These are phyloP conservation scores for Dianthus caryophyllus DNA, from an alignment of 148 eudicot genomes.

Conservation along the genomic window DNA sequence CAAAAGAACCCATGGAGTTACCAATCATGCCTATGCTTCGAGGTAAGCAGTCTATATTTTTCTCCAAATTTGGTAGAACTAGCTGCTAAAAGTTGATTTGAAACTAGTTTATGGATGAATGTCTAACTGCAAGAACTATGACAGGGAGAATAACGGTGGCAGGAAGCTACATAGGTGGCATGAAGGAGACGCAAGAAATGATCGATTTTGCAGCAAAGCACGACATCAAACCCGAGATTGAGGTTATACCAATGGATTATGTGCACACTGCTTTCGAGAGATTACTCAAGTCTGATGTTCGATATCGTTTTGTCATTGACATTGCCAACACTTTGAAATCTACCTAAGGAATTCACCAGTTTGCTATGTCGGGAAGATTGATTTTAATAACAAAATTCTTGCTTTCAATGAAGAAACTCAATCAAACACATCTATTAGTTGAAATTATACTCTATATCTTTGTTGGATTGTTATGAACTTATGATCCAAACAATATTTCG, in stretches of 20 bases:
- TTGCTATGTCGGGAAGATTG: too few relatives aligned
- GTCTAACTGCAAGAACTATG: neutral
- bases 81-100: too few relatives aligned
- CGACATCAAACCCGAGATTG: constrained; percentile 27
- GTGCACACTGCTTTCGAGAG: constrained; percentile 33
- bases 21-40: constrained; percentile 25
- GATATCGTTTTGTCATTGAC: constrained; percentile 38
- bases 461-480: too few relatives aligned
- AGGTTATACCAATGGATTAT: constrained; percentile 30
- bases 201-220: constrained; percentile 35
- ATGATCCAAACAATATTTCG: too few relatives aligned
- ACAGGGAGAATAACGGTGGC: constrained; percentile 32
- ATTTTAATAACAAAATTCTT: too few relatives aligned
- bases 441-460: too few relatives aligned
- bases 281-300: constrained; percentile 28
- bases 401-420: too few relatives aligned
- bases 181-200: constrained; percentile 38
- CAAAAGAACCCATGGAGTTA: constrained; percentile 33
- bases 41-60: constrained; percentile 19
- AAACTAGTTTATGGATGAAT: too few relatives aligned
- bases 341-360: neutral
- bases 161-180: constrained; percentile 29
- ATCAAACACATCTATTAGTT: too few relatives aligned
- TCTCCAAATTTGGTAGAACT: too few relatives aligned
- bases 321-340: constrained; percentile 27